Conservation (phyloP, 176 grass and related monocot genomes). For the Cenchrus fungigraminus region DNA sequence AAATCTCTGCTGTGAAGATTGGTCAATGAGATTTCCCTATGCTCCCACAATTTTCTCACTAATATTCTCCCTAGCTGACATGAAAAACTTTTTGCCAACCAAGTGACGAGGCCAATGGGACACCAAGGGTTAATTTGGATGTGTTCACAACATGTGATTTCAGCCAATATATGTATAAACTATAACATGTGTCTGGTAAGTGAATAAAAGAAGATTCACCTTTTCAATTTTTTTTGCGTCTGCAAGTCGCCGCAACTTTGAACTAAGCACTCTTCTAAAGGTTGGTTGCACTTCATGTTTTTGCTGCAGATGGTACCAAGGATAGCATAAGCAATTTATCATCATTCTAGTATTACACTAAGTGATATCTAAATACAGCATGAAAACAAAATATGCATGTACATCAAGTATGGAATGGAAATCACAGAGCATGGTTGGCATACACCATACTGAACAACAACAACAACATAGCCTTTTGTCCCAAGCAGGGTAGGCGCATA, state of each 20-base stretch:
- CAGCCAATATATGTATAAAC: conserved; percentile 6
- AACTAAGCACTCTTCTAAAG: conserved; percentile 73
- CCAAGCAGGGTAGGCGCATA: neutral
- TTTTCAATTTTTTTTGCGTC: conserved; percentile 87
- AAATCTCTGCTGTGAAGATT: conserved; percentile 10
- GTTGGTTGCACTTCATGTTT: conserved; percentile 72
- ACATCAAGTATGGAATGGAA: conserved; percentile 16
- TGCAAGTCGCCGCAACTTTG: conserved; percentile 80
- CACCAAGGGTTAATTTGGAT: neutral
- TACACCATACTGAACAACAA: neutral
- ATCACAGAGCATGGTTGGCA: neutral
- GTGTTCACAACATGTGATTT: conserved; percentile 10
- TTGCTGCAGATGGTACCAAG: conserved; percentile 71
- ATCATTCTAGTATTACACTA: conserved; percentile 29
- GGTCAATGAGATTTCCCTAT: conserved; percentile 17
- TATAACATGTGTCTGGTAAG: conserved; percentile 23
- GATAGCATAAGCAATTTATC: conserved; percentile 26
- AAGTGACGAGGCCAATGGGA: neutral
- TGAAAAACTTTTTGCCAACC: neutral
- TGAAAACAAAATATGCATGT: conserved; percentile 7
- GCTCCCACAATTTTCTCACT: neutral
- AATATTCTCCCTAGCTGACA: conserved; percentile 11
- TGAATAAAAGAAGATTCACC: conserved; percentile 39
- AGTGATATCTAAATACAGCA: conserved; percentile 11
- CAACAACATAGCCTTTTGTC: neutral